phyloP scores from a whole-genome alignment of 192 early-diverging fungal species.

The Backusella parvicylindrica region DNA sequence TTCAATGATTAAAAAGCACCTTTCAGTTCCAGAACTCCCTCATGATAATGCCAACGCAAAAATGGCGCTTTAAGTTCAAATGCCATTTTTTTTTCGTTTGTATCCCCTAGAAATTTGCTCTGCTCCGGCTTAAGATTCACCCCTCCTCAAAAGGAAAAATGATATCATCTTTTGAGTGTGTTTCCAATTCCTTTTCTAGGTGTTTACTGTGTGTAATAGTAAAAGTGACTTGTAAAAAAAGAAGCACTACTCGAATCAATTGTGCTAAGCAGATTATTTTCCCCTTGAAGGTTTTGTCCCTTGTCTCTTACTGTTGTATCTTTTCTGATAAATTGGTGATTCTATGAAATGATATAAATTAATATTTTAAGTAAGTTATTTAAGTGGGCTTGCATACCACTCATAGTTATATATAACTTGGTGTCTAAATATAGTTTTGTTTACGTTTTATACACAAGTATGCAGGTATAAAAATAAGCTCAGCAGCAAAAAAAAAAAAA shows the following conservation, averaged over 20 bases:
- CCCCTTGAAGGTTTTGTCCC: background rate
- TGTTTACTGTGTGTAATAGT: background rate
- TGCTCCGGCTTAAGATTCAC: background rate
- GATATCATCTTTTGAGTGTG: background rate
- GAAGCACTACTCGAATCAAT: background rate
- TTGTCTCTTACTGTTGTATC: background rate
- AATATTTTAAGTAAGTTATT: background rate
- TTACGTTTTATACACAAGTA: background rate
- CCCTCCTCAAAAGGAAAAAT: background rate
- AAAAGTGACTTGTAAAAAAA: background rate
- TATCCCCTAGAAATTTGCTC: background rate
- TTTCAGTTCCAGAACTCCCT: background rate
- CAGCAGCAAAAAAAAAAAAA: background rate
- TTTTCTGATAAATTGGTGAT: background rate
- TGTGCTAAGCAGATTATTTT: background rate
- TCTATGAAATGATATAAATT: background rate
- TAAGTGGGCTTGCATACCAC: background rate
- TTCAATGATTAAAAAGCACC: background rate
- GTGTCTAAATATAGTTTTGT: background rate
- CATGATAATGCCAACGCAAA: background rate
- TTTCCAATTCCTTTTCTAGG: background rate
- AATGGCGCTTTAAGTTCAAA: background rate
- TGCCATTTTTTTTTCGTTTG: background rate
- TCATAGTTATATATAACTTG: background rate
- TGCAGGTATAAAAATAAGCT: background rate